A percentile compares a stretch with the other conserved stretches of the same genome.
Conservation (phyloP, 257 asterid species). For the Marsdenia floribunda region DNA sequence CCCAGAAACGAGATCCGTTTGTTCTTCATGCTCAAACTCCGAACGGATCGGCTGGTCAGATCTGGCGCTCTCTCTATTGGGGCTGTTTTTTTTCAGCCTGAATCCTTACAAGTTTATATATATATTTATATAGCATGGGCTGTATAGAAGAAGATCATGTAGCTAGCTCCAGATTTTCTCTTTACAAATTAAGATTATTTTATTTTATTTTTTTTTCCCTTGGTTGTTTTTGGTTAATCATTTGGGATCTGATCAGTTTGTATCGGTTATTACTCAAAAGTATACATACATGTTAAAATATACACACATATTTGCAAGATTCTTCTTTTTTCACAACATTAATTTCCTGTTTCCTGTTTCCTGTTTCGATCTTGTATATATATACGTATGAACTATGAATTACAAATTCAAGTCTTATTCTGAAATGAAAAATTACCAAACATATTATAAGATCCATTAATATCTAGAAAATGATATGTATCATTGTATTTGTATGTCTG, state of each 20-base stretch:
- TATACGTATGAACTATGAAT: no score
- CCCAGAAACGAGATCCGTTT: neutral
- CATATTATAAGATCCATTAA: no score
- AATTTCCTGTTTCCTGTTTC: no score
- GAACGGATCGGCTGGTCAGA: neutral
- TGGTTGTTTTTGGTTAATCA: neutral
- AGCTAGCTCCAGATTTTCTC: conserved; percentile 16
- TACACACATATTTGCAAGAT: neutral
- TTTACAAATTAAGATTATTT: conserved; percentile 23
- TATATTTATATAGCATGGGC: neutral
- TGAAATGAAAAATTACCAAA: no score
- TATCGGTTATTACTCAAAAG: neutral
- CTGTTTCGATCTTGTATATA: no score
- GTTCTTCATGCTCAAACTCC: neutral
- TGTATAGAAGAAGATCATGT: neutral
- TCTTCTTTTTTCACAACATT: no score
- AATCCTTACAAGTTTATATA: neutral
- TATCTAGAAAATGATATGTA: no score
- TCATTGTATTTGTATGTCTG: no score
- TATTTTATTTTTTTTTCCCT: neutral
- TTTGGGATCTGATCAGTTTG: neutral
- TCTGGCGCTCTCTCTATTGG: neutral
- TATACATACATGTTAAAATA: neutral
- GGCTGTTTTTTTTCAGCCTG: neutral
- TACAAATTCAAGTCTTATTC: no score